Conservation (phyloP, 2,329 filamentous ascomycete genomes). For the Byssochlamys sp. region DNA sequence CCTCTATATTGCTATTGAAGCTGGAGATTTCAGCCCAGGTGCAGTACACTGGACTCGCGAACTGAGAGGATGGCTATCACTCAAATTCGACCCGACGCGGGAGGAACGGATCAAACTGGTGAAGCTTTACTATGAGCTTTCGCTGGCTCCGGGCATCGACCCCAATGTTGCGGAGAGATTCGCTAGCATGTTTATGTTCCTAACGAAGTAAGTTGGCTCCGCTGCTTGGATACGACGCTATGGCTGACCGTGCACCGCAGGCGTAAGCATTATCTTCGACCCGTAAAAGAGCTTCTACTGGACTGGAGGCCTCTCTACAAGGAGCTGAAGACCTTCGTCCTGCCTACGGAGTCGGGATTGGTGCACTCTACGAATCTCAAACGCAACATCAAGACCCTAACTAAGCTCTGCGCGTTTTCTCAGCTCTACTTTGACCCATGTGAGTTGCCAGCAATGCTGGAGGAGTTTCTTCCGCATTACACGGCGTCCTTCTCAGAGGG, state of each 20-base stretch:
- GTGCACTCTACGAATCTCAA: conserved; percentile 54
- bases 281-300: conserved; percentile 75
- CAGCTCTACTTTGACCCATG: conserved; percentile 86
- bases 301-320: conserved; percentile 92
- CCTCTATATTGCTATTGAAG: conserved; percentile 80
- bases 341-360: conserved; percentile 68
- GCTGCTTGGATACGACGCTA: not conserved
- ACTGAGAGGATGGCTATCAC: conserved; percentile 83
- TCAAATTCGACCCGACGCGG: conserved; percentile 93
- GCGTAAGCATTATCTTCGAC: conserved; percentile 89
- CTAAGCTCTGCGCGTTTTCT: conserved; percentile 81
- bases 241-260: conserved; percentile 39
- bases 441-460: conserved; percentile 70
- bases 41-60: conserved; percentile 96
- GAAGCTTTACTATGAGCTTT: conserved; percentile 86
- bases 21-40: conserved; percentile 87
- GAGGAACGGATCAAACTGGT: conserved; percentile 74
- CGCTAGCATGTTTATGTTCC: conserved; percentile 85
- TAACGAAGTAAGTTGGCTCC: conserved; percentile 66
- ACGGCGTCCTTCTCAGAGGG: conserved; percentile 86
- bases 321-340: conserved; percentile 79
- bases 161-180: conserved; percentile 75
- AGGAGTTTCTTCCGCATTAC: conserved; percentile 76
- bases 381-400: conserved; percentile 61
- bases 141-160: conserved; percentile 82